Evolutionary conservation across 2,329 filamentous ascomycete species (phyloP).

Genomic region (Paramyrothecium roridum): DNA sequence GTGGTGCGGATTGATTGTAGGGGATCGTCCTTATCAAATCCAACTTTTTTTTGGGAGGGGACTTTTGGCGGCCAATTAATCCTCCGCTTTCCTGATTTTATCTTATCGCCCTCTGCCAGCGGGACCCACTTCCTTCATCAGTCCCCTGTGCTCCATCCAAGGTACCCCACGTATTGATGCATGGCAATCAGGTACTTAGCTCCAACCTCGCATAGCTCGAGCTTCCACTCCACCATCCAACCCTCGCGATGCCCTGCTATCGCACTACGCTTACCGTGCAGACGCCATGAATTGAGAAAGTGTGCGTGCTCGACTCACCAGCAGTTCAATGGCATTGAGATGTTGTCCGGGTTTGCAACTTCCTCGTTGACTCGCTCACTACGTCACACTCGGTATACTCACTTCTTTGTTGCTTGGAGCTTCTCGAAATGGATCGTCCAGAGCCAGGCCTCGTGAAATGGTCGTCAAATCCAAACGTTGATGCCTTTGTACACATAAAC

Average conservation of each 20-base stretch:
- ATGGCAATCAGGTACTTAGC: no score
- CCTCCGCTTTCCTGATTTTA: constrained; percentile 16
- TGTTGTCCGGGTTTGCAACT: neutral
- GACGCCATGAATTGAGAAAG: neutral
- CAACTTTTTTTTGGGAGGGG: constrained; percentile 17
- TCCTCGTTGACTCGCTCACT: neutral
- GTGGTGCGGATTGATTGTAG: no score
- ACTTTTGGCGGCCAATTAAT: constrained; percentile 7
- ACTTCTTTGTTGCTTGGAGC: neutral
- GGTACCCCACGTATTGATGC: no score
- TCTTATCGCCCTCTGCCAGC: constrained; percentile 5
- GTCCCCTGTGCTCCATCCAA: no score
- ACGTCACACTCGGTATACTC: no score
- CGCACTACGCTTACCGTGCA: neutral
- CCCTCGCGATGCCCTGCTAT: neutral
- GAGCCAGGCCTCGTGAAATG: constrained; percentile 64
- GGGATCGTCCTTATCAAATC: neutral
- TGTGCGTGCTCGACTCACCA: neutral
- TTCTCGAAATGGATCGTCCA: constrained; percentile 50
- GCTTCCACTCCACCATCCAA: neutral
- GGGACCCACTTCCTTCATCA: no score
- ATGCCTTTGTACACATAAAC: constrained; percentile 65
- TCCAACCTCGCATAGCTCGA: neutral
- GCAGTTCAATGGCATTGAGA: neutral
- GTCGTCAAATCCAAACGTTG: constrained; percentile 56